These are phyloP conservation scores for Nicotiana benthamiana DNA, from an alignment of 257 asterid genomes.

Conservation along the genomic window DNA sequence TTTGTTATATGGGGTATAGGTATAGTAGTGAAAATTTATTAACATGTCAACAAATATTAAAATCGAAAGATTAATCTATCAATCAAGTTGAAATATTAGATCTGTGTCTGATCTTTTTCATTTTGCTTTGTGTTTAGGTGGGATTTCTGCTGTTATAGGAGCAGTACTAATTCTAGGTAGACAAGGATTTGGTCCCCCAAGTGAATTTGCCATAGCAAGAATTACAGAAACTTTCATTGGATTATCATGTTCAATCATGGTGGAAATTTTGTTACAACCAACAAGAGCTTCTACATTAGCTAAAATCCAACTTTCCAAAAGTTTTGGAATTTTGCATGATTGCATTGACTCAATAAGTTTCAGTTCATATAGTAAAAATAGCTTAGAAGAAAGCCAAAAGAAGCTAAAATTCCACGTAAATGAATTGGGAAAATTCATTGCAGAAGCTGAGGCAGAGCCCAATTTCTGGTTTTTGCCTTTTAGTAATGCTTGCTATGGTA, in stretches of 20 bases:
- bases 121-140: neutral
- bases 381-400: conserved; percentile 26
- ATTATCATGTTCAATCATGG: conserved; percentile 64
- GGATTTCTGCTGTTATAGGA: conserved; percentile 65
- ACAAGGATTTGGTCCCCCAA: conserved; percentile 54
- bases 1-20: neutral
- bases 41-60: neutral
- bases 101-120: neutral
- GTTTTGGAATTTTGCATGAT: conserved; percentile 31
- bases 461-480: conserved; percentile 87
- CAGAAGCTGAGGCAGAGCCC: conserved; percentile 83
- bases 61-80: neutral
- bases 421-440: conserved; percentile 50
- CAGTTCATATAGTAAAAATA: conserved; percentile 8
- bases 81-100: neutral
- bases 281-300: conserved; percentile 69
- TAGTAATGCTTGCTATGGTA: conserved; percentile 38
- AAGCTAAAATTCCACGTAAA: conserved; percentile 28
- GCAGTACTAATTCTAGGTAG: conserved; percentile 71
- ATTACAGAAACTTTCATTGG: conserved; percentile 80
- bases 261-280: conserved; percentile 66
- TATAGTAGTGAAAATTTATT: neutral
- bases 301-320: conserved; percentile 40
- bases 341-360: conserved; percentile 20
- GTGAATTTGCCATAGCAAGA: conserved; percentile 75